Percentiles rank a stretch among this genome's conserved stretches.
These are phyloP conservation scores for Chrysanthemum lavandulifolium DNA, from an alignment of 129 eudicot genomes.

Conservation along the genomic window DNA sequence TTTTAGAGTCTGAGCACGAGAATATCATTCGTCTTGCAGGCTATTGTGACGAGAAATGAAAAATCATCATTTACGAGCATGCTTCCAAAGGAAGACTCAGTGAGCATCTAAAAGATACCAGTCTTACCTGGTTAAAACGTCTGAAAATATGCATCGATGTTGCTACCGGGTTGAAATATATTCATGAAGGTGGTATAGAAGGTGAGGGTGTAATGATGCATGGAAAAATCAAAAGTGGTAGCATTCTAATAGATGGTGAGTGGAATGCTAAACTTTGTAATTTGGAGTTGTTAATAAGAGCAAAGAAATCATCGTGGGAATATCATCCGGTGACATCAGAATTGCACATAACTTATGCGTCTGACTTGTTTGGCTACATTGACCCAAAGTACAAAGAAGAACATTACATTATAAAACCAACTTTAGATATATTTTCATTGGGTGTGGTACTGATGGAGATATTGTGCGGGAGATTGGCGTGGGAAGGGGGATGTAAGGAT, in stretches of 20 bases:
- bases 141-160: slow-evolving; percentile 12
- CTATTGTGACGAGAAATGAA: not conserved
- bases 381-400: not conserved
- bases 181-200: not conserved
- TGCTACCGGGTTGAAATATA: not conserved
- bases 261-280: slow-evolving; percentile 14
- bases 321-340: too few relatives aligned
- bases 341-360: not conserved
- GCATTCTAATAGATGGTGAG: not conserved
- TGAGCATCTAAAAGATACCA: not conserved
- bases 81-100: not conserved
- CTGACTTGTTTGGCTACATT: not conserved
- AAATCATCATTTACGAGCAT: not conserved
- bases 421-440: not conserved
- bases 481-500: too few relatives aligned
- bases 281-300: not conserved
- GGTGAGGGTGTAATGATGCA: not conserved
- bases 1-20: not conserved
- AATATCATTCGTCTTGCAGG: too few relatives aligned
- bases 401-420: not conserved
- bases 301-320: too few relatives aligned
- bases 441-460: too few relatives aligned
- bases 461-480: too few relatives aligned
- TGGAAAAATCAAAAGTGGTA: not conserved
- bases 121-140: slow-evolving; percentile 7